Percentiles rank a stretch among this genome's conserved stretches.
Conservation (phyloP, 1,284 basidiomycete species). For the Stygiomarasmius scandens region DNA sequence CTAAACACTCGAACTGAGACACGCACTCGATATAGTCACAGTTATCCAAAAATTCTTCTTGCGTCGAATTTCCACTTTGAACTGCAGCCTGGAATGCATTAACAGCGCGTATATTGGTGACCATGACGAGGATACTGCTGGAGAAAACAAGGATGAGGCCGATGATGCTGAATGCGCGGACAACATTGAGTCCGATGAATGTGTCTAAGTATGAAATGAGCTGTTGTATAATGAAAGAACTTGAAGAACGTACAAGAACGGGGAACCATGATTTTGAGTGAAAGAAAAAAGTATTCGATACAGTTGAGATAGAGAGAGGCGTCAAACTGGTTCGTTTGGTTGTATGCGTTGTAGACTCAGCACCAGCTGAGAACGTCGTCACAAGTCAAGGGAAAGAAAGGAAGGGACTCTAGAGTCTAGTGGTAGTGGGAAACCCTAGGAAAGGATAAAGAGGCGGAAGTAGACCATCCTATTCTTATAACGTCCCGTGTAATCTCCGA, state of each 20-base stretch:
- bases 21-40: slow-evolving; percentile 78
- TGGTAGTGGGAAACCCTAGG: background rate
- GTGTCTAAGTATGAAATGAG: slow-evolving; percentile 41
- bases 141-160: slow-evolving; percentile 75
- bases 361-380: background rate
- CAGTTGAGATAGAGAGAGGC: background rate
- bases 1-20: background rate
- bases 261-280: background rate
- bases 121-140: slow-evolving; percentile 80
- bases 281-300: background rate
- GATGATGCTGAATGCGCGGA: slow-evolving; percentile 78
- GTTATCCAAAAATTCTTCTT: slow-evolving; percentile 40
- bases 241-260: background rate
- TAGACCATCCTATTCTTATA: background rate
- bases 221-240: background rate
- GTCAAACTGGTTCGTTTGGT: background rate
- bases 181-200: slow-evolving; percentile 78
- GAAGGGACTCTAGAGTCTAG: background rate
- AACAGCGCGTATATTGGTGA: slow-evolving; percentile 78
- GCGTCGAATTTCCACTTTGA: slow-evolving; percentile 30
- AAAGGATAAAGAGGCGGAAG: background rate
- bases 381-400: background rate
- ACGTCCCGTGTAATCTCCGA: background rate
- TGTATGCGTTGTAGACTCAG: background rate
- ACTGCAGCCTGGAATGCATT: slow-evolving; percentile 56